phyloP scores from a whole-genome alignment of 225 moss, liverwort and hornwort species.

The Takakia lepidozioides region DNA sequence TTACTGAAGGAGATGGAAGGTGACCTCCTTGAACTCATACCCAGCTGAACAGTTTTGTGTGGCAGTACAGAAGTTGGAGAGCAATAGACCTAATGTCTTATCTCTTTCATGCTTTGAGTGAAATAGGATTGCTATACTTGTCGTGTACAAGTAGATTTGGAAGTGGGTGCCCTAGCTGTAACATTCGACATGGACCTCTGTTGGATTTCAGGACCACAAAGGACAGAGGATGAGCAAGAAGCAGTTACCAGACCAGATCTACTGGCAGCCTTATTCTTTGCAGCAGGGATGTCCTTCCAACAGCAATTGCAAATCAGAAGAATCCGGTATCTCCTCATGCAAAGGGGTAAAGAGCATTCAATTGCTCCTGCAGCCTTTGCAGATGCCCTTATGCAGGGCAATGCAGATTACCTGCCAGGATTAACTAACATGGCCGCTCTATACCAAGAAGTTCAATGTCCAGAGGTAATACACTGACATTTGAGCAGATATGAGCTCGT shows the following conservation, averaged over 20 bases:
- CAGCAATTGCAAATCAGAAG: conserved; percentile 47
- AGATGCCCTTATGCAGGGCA: conserved; percentile 33
- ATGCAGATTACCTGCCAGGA: conserved; percentile 15
- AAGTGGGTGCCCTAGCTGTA: too few relatives aligned
- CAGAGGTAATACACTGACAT: conserved; percentile 6
- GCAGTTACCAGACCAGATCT: conserved; percentile 44
- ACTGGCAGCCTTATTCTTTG: conserved; percentile 64
- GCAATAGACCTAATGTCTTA: conserved; percentile 43
- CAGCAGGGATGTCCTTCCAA: conserved; percentile 76
- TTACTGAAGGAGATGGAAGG: conserved; percentile 61
- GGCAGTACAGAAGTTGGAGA: conserved; percentile 36
- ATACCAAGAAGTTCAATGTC: conserved; percentile 25
- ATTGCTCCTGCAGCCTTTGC: conserved; percentile 25
- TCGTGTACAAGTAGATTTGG: too few relatives aligned
- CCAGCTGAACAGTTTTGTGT: conserved; percentile 52
- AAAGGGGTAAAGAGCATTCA: conserved; percentile 25
- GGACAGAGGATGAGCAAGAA: conserved; percentile 4
- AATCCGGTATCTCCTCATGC: conserved; percentile 24
- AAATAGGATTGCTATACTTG: too few relatives aligned
- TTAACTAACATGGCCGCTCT: conserved; percentile 26
- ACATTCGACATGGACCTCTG: too few relatives aligned
- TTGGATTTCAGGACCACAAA: conserved; percentile 15
- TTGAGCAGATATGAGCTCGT: not conserved
- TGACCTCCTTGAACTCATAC: conserved; percentile 58
- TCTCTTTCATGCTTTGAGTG: conserved; percentile 15